phyloP scores from a whole-genome alignment of 768 basidiomycete genomes.

The Leccinum rimulosum region DNA sequence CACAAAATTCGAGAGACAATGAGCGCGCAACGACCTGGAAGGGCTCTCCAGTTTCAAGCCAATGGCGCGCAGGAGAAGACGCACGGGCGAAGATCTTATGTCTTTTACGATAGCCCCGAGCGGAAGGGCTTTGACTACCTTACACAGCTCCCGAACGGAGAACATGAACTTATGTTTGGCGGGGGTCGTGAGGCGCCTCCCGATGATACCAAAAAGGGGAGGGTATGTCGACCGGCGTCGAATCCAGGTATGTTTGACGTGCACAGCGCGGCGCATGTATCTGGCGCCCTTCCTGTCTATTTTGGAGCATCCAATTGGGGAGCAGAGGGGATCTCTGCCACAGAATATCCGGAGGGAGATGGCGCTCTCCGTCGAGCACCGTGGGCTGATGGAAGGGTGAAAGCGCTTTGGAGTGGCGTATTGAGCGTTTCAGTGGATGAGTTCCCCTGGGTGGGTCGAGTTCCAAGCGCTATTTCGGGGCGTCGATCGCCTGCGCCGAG shows the following conservation, averaged over 20 bases:
- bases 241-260: slow-evolving; percentile 31
- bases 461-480: slow-evolving; percentile 49
- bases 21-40: slow-evolving; percentile 62
- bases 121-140: slow-evolving; percentile 59
- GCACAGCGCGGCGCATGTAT: slow-evolving; percentile 41
- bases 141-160: slow-evolving; percentile 52
- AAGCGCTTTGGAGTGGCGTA: slow-evolving; percentile 62
- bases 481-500: slow-evolving; percentile 27
- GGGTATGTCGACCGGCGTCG: slow-evolving; percentile 25
- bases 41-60: slow-evolving; percentile 22
- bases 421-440: slow-evolving; percentile 59
- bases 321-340: slow-evolving; percentile 29
- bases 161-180: slow-evolving; percentile 63
- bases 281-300: slow-evolving; percentile 50
- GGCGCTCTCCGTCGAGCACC: slow-evolving; percentile 8
- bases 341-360: slow-evolving; percentile 11
- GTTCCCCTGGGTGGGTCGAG: slow-evolving; percentile 68
- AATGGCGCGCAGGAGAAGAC: slow-evolving; percentile 3
- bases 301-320: slow-evolving; percentile 50
- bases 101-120: slow-evolving; percentile 49
- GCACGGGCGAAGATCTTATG: slow-evolving; percentile 51
- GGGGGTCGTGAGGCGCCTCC: slow-evolving; percentile 44
- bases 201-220: not conserved
- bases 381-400: slow-evolving; percentile 48
- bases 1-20: slow-evolving; percentile 47